A percentile compares a stretch with the other conserved stretches of the same genome.
phyloP scores from a whole-genome alignment of 2,329 filamentous ascomycete genomes.

The Fusarium falciforme region DNA sequence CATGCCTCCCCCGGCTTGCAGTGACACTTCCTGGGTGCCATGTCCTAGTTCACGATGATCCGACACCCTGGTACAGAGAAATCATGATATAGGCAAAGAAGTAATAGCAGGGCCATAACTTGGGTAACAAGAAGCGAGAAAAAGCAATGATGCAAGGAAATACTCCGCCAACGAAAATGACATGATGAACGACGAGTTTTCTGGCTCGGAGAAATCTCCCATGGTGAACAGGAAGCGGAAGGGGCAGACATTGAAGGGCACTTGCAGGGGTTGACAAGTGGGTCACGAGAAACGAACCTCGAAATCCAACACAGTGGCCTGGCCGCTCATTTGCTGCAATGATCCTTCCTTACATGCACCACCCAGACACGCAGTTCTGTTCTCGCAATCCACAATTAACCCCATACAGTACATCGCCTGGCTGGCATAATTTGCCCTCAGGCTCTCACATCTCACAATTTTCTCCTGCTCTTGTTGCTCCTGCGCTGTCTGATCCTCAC shows the following conservation, averaged over 20 bases:
- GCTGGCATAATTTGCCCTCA: background rate
- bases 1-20: slow-evolving; percentile 3
- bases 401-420: background rate
- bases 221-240: slow-evolving; percentile 8
- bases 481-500: slow-evolving; percentile 12
- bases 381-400: slow-evolving; percentile 13
- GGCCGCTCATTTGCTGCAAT: background rate
- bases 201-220: background rate
- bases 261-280: slow-evolving; percentile 25
- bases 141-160: background rate
- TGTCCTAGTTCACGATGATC: slow-evolving; percentile 22
- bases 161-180: background rate
- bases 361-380: slow-evolving; percentile 3
- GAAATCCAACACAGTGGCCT: slow-evolving; percentile 21
- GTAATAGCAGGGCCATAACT: slow-evolving; percentile 12
- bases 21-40: background rate
- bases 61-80: slow-evolving; percentile 14
- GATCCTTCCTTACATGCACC: slow-evolving; percentile 1
- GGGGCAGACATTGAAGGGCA: slow-evolving; percentile 22
- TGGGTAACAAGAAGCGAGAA: background rate
- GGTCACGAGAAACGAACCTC: slow-evolving; percentile 26
- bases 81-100: slow-evolving; percentile 19
- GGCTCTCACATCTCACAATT: slow-evolving; percentile 13
- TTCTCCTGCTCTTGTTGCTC: slow-evolving; percentile 22
- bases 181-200: slow-evolving; percentile 6